Evolutionary conservation across 768 basidiomycete genomes (phyloP).

Genomic region (Vishniacozyma victoriae): DNA sequence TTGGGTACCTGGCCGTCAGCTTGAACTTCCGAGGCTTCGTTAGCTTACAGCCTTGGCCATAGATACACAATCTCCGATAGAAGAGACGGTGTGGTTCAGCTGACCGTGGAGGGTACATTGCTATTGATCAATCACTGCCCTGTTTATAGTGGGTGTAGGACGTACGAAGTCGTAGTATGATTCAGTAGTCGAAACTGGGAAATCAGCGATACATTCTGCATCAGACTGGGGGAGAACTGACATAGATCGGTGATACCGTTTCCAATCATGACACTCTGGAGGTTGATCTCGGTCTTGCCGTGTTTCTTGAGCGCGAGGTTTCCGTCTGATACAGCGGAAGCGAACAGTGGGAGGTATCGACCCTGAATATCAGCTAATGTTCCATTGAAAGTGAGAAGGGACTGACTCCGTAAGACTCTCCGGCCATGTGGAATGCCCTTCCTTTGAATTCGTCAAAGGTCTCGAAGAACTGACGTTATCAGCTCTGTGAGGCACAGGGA

Average conservation of each 20-base stretch:
- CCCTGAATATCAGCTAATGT: constrained; percentile 17
- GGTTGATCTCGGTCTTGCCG: constrained; percentile 58
- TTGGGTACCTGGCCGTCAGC: constrained; percentile 55
- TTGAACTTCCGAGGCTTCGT: neutral
- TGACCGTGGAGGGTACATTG: constrained; percentile 37
- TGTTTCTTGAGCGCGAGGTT: constrained; percentile 55
- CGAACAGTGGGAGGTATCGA: constrained; percentile 54
- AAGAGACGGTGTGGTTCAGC: constrained; percentile 27
- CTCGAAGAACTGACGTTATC: constrained; percentile 57
- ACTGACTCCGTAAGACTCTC: constrained; percentile 67
- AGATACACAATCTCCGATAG: constrained; percentile 33
- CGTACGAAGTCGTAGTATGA: constrained; percentile 40
- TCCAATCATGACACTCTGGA: constrained; percentile 68
- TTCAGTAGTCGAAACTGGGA: constrained; percentile 22
- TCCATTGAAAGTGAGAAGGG: neutral
- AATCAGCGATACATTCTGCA: neutral
- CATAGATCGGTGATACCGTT: constrained; percentile 49
- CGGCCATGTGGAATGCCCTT: constrained; percentile 64
- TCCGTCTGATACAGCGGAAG: constrained; percentile 68
- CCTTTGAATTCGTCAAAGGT: constrained; percentile 68
- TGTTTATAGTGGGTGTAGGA: neutral
- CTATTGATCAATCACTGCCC: constrained; percentile 8
- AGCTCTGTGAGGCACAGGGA: neutral
- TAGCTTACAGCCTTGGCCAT: constrained; percentile 41
- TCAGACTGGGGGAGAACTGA: constrained; percentile 10